These are phyloP conservation scores for Heliamphora pulchella DNA, from an alignment of 179 eudicot genomes.

Conservation along the genomic window DNA sequence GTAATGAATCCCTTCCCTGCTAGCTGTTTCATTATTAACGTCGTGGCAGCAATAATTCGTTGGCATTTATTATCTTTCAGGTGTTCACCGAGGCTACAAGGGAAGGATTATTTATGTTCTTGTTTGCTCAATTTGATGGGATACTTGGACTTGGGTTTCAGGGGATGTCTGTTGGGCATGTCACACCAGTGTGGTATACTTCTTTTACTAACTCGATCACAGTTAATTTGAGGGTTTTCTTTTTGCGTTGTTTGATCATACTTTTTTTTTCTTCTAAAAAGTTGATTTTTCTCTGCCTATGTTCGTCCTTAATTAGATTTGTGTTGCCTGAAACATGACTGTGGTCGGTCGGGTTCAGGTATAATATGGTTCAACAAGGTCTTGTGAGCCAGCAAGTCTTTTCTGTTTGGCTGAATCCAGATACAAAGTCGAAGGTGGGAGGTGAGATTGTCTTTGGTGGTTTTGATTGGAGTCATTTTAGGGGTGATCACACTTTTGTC, in stretches of 20 bases:
- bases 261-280: no score
- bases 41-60: background rate
- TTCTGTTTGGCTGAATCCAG: constrained; percentile 55
- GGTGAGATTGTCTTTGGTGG: constrained; percentile 63
- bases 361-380: constrained; percentile 48
- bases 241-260: background rate
- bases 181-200: constrained; percentile 35
- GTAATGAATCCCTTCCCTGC: background rate
- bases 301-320: background rate
- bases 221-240: background rate
- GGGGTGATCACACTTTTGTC: constrained; percentile 49
- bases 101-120: constrained; percentile 26
- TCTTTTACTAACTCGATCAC: background rate
- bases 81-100: constrained; percentile 32
- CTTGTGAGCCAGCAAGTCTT: constrained; percentile 36
- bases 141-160: constrained; percentile 41
- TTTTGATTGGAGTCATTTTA: constrained; percentile 42
- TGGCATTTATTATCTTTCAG: constrained; percentile 13
- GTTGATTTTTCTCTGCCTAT: no score
- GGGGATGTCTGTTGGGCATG: constrained; percentile 26
- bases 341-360: constrained; percentile 25
- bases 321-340: background rate
- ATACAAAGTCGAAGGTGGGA: constrained; percentile 33
- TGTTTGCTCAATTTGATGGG: constrained; percentile 37
- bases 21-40: background rate